A percentile compares a stretch with the other conserved stretches of the same genome.
Evolutionary conservation across 345 rosid genomes (phyloP).

Genomic region (Acer campestre): DNA sequence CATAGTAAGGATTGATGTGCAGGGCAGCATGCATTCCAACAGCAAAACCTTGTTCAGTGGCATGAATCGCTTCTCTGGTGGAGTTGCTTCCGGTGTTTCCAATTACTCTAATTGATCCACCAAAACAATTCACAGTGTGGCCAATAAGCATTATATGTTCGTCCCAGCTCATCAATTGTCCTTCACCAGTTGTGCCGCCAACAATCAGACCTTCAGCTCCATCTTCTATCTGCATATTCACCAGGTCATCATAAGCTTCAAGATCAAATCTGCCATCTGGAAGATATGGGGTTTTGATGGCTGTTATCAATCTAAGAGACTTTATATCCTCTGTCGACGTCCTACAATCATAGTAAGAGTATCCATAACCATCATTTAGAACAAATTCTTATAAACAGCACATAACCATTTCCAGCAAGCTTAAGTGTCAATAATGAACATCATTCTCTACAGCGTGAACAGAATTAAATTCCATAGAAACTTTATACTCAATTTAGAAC

Average conservation of each 20-base stretch:
- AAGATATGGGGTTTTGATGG: constrained; percentile 90
- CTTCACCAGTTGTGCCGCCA: constrained; percentile 95
- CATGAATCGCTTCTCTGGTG: constrained; percentile 87
- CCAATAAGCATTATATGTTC: constrained; percentile 94
- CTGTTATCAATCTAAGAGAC: constrained; percentile 73
- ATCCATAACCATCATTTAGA: constrained; percentile 10
- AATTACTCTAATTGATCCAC: constrained; percentile 70
- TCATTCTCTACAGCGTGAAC: neutral
- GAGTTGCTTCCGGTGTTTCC: constrained; percentile 93
- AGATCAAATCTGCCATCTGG: constrained; percentile 95
- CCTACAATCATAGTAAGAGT: constrained; percentile 41
- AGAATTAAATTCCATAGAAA: neutral
- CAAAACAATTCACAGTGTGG: constrained; percentile 81
- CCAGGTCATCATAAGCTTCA: constrained; percentile 78
- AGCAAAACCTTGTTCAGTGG: constrained; percentile 88
- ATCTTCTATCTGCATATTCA: constrained; percentile 63
- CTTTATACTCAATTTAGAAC: neutral
- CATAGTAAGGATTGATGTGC: constrained; percentile 91
- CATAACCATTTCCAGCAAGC: neutral
- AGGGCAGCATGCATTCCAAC: constrained; percentile 97
- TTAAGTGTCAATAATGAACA: constrained; percentile 4
- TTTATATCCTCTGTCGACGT: constrained; percentile 73
- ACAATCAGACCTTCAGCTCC: constrained; percentile 85
- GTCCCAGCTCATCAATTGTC: constrained; percentile 95
- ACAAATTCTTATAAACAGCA: constrained; percentile 11